phyloP scores from a whole-genome alignment of 805 yeast species.

The Starmera dryadoides region DNA sequence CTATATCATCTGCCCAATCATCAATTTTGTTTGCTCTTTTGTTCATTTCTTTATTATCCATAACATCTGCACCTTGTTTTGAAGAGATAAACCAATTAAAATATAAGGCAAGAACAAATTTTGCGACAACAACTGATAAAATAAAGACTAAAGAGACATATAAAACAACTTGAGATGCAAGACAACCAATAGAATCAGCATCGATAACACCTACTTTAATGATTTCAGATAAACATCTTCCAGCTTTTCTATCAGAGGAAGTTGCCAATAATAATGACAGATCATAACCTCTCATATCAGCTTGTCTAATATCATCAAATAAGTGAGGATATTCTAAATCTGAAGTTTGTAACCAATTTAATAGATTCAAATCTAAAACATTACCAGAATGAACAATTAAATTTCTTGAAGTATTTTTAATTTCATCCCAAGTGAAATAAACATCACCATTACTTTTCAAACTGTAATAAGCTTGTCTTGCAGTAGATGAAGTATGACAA shows the following conservation, averaged over 20 bases:
- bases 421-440: conserved; percentile 86
- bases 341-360: conserved; percentile 66
- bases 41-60: conserved; percentile 53
- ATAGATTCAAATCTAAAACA: conserved; percentile 73
- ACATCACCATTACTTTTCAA: conserved; percentile 64
- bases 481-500: conserved; percentile 71
- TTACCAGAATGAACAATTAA: conserved; percentile 85
- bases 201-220: conserved; percentile 86
- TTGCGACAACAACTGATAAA: conserved; percentile 66
- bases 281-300: conserved; percentile 66
- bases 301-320: conserved; percentile 57
- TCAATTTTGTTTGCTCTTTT: conserved; percentile 66
- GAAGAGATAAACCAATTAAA: conserved; percentile 80
- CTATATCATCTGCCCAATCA: conserved; percentile 73
- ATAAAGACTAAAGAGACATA: conserved; percentile 79
- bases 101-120: conserved; percentile 82
- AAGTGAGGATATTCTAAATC: conserved; percentile 68
- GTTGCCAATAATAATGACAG: conserved; percentile 65
- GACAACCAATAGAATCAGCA: conserved; percentile 86
- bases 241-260: conserved; percentile 59
- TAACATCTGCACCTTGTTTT: conserved; percentile 69
- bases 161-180: conserved; percentile 81
- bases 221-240: conserved; percentile 79
- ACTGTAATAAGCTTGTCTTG: conserved; percentile 62
- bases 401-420: conserved; percentile 60